phyloP scores from a whole-genome alignment of 768 basidiomycete species.

The Panus rudis region DNA sequence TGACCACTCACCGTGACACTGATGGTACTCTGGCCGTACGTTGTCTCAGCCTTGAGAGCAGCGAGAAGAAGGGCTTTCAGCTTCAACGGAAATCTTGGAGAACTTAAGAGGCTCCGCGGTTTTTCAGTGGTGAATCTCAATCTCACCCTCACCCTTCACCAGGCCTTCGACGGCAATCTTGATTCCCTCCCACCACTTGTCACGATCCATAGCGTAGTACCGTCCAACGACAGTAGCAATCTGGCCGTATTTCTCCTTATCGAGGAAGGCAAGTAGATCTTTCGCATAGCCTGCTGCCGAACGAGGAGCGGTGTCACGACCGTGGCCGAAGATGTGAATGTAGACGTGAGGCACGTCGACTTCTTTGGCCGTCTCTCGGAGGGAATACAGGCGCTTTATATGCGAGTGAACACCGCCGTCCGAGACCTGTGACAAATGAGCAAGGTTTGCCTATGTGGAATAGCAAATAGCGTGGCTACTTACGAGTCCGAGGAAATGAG shows the following conservation, averaged over 20 bases:
- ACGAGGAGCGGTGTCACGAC: constrained; percentile 87
- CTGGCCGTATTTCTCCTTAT: constrained; percentile 72
- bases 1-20: constrained; percentile 62
- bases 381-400: constrained; percentile 81
- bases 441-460: neutral
- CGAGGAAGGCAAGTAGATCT: constrained; percentile 69
- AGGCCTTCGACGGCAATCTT: constrained; percentile 86
- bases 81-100: constrained; percentile 54
- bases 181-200: constrained; percentile 93
- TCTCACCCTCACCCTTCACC: constrained; percentile 61
- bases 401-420: constrained; percentile 97
- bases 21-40: constrained; percentile 72
- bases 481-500: constrained; percentile 85
- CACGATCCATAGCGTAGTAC: constrained; percentile 97
- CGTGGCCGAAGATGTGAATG: constrained; percentile 92
- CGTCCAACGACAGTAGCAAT: constrained; percentile 81
- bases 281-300: constrained; percentile 74
- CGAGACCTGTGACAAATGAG: constrained; percentile 49
- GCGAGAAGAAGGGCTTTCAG: constrained; percentile 80
- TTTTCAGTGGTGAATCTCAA: constrained; percentile 91
- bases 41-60: constrained; percentile 58
- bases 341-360: constrained; percentile 78
- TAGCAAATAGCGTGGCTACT: constrained; percentile 11
- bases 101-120: constrained; percentile 69
- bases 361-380: constrained; percentile 87